These are phyloP conservation scores for Sanguinoderma infundibulare DNA, from an alignment of 1,284 basidiomycete genomes.

Conservation along the genomic window DNA sequence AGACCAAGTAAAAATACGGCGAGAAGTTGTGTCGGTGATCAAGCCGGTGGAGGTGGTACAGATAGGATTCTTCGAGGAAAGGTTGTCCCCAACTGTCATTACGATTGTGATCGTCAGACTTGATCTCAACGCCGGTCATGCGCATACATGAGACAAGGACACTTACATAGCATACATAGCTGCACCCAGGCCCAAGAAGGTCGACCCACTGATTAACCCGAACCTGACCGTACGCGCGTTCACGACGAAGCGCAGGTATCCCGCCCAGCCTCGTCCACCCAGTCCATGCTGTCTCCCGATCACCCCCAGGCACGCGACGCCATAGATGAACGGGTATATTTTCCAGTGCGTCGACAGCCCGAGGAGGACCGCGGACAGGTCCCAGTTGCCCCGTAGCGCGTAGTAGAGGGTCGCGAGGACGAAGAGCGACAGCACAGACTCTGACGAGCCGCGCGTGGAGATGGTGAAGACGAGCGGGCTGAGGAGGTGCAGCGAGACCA, in stretches of 20 bases:
- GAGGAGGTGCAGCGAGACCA: conserved; percentile 74
- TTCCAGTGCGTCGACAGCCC: conserved; percentile 92
- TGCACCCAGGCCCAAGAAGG: conserved; percentile 70
- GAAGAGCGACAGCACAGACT: conserved; percentile 84
- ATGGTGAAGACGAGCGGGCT: conserved; percentile 97
- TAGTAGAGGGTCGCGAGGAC: conserved; percentile 78
- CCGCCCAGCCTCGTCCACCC: conserved; percentile 32
- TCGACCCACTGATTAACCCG: conserved; percentile 64
- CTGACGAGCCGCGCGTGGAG: conserved; percentile 94
- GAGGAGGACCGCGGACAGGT: conserved; percentile 68
- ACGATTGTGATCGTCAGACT: not conserved
- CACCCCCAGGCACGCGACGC: conserved; percentile 72
- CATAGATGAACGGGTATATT: conserved; percentile 94
- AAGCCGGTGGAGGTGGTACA: conserved; percentile 90
- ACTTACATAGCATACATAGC: conserved; percentile 82
- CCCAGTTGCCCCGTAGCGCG: conserved; percentile 58
- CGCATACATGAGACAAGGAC: conserved; percentile 6
- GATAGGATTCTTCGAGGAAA: conserved; percentile 90
- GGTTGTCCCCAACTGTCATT: conserved; percentile 86
- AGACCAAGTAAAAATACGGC: conserved; percentile 95
- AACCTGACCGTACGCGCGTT: conserved; percentile 71
- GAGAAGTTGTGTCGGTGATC: conserved; percentile 99
- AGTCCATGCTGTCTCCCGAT: conserved; percentile 46
- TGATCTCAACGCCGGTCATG: not conserved
- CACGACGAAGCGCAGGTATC: conserved; percentile 48